phyloP scores from a whole-genome alignment of 768 basidiomycete genomes.

The Mycena rosella region DNA sequence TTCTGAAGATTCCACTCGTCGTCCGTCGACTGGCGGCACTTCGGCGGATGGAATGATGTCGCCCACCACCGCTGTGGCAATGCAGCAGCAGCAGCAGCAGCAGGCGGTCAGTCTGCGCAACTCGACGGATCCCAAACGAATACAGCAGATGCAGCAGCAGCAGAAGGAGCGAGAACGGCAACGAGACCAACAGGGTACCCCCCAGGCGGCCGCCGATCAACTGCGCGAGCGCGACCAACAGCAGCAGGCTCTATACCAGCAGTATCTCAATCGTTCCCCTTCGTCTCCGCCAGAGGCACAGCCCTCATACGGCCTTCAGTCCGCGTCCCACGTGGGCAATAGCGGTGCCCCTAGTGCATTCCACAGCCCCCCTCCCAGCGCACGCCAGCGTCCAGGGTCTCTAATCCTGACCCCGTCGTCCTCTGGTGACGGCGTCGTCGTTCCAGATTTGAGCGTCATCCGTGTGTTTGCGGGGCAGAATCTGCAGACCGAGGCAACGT shows the following conservation, averaged over 20 bases:
- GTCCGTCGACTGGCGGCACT: constrained; percentile 46
- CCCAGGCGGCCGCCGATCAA: constrained; percentile 63
- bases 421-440: constrained; percentile 70
- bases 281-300: constrained; percentile 81
- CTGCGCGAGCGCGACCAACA: constrained; percentile 91
- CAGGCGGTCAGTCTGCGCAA: constrained; percentile 44
- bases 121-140: constrained; percentile 46
- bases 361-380: constrained; percentile 57
- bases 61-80: constrained; percentile 64
- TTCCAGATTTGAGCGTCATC: constrained; percentile 92
- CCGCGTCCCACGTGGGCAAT: constrained; percentile 69
- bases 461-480: constrained; percentile 95
- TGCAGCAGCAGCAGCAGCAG: constrained; percentile 70
- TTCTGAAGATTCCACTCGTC: constrained; percentile 75
- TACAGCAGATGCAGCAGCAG: constrained; percentile 41
- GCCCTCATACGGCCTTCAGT: constrained; percentile 81
- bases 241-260: constrained; percentile 88
- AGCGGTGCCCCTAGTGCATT: constrained; percentile 49
- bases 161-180: constrained; percentile 39
- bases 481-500: constrained; percentile 94
- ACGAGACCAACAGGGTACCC: constrained; percentile 47
- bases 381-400: constrained; percentile 81
- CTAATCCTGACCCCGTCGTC: constrained; percentile 74
- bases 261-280: constrained; percentile 90
- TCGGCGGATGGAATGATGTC: constrained; percentile 57